Evolutionary conservation across 352 stramenopile genomes (phyloP), one percentile per base, ranked within the genome.

Genomic region (Phytophthora lateralis): DNA sequence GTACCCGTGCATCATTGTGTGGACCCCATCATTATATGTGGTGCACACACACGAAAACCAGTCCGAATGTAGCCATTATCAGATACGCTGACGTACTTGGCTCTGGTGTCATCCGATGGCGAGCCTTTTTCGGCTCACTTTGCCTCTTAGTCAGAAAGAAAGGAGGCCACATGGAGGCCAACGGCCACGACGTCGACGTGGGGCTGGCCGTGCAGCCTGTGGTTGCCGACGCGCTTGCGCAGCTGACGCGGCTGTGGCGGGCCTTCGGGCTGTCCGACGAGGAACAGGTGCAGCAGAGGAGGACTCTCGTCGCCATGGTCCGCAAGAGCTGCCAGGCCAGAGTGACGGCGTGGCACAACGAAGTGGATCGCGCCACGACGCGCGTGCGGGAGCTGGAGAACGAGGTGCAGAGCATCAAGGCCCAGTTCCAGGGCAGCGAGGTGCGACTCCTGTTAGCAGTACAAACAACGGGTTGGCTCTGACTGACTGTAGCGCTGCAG

Each of bases 401-500:
- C 3, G 71, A 82, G 18, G 60, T 85, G n/a, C 60, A 76, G n/a
- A 54, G 29, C 15, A 53, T 78, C 30, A 74, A 64, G 15, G 51
- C 48, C 47, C 54, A 76, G 27, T 66, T 81, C n/a, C 63, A 71
- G 6, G 64, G 74, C 27, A 62, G 66, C 26, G 55, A 72, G 29
- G 68, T 72, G 20, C 50, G 75, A 6, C 35, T 41, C 15, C 32
- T 7, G 26, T 30, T 30, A 8, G 26, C 26, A 30, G 26, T 6
- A 4, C 4, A 30, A 30, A 30, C 26, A 8, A 30, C 2, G 26
- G 1, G 3, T 30, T 30, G 26, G 3, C 26, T 30, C 26, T 30
- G 26, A 30, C 26, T 30, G 26, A 6, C 6, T 30, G 26, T 60
- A 15, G 10, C 4, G 49, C 2, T 60, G 17, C 18, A 70, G 68